phyloP scores from a whole-genome alignment of 768 basidiomycete genomes.

The Boletellus emodensis region DNA sequence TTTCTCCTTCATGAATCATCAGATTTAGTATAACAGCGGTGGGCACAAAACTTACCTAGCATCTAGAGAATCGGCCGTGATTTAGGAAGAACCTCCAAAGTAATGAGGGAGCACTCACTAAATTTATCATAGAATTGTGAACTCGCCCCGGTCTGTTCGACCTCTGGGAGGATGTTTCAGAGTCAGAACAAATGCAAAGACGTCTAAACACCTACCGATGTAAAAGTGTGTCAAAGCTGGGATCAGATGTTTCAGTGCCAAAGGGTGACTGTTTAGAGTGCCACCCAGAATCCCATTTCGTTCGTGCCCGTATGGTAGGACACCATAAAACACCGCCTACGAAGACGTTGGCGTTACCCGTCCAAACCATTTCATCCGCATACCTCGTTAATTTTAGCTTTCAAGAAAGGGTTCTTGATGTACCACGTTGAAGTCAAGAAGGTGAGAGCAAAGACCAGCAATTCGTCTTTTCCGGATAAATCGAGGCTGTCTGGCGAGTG shows the following conservation, averaged over 20 bases:
- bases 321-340: constrained; percentile 72
- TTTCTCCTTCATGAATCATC: constrained; percentile 56
- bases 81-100: constrained; percentile 4
- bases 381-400: constrained; percentile 93
- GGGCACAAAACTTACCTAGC: constrained; percentile 39
- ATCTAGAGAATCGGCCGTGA: constrained; percentile 34
- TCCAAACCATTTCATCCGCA: constrained; percentile 10
- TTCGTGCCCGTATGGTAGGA: constrained; percentile 62
- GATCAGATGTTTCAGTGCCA: constrained; percentile 88
- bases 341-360: constrained; percentile 1
- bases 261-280: constrained; percentile 75
- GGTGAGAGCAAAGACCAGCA: constrained; percentile 83
- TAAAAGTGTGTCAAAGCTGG: constrained; percentile 91
- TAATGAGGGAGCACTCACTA: constrained; percentile 47
- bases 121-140: constrained; percentile 99
- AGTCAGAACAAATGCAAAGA: background rate
- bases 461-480: constrained; percentile 77
- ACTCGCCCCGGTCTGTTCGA: constrained; percentile 95
- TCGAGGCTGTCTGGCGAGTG: constrained; percentile 77
- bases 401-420: constrained; percentile 98
- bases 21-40: background rate
- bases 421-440: constrained; percentile 95
- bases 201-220: constrained; percentile 52
- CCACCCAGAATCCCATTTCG: constrained; percentile 73
- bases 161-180: constrained; percentile 52